phyloP scores from a whole-genome alignment of 2,329 filamentous ascomycete species.

The Fusarium beomiforme region DNA sequence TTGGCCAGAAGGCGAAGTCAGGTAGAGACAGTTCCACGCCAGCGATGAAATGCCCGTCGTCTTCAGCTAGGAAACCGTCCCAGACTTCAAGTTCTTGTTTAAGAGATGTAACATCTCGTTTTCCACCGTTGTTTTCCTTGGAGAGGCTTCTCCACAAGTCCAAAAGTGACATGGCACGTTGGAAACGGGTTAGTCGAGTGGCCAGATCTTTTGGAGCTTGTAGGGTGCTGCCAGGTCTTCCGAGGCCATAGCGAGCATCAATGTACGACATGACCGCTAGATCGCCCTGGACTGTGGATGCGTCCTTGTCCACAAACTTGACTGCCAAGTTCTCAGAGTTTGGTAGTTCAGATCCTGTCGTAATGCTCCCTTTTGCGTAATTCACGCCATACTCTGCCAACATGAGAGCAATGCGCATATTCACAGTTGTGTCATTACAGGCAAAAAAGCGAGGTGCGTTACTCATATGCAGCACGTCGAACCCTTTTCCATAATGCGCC shows the following conservation, averaged over 20 bases:
- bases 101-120: constrained; percentile 37
- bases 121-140: neutral
- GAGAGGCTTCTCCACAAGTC: constrained; percentile 47
- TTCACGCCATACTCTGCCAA: constrained; percentile 59
- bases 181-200: constrained; percentile 53
- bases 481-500: constrained; percentile 78
- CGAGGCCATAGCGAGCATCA: constrained; percentile 60
- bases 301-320: constrained; percentile 67
- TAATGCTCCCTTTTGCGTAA: constrained; percentile 58
- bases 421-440: constrained; percentile 57
- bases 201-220: constrained; percentile 47
- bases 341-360: constrained; percentile 27
- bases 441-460: constrained; percentile 61
- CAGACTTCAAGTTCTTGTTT: constrained; percentile 52
- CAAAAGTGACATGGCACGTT: constrained; percentile 50
- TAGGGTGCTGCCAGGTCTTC: constrained; percentile 40
- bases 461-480: constrained; percentile 80
- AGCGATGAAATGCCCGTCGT: constrained; percentile 56
- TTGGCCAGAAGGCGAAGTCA: constrained; percentile 68
- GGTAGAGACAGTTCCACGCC: constrained; percentile 55
- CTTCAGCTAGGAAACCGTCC: constrained; percentile 49
- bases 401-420: constrained; percentile 61
- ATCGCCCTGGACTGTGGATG: constrained; percentile 60
- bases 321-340: constrained; percentile 43
- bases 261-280: constrained; percentile 68